Evolutionary conservation across 176 grass and related monocot species (phyloP), one percentile per base, ranked within the genome.

Genomic region (Musa itinerans): DNA sequence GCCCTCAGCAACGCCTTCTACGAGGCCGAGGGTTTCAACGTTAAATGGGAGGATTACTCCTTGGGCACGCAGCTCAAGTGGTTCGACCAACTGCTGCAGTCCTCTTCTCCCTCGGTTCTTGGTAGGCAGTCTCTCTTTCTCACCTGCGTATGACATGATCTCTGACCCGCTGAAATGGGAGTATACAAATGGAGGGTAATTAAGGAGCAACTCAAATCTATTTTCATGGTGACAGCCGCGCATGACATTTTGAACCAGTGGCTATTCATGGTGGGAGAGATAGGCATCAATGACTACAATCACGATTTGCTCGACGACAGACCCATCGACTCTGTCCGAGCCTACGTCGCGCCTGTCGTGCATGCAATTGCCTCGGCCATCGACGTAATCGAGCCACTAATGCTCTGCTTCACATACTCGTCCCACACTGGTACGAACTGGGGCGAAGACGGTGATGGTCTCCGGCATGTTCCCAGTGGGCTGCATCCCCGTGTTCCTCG

Each of bases 81-180:
- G 54, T 90, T 95, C 76, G 86, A 84, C 74, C n/a, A 82, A 10
- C 19, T 90, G 61, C n/a, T 90, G 17, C 12, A 68, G 19, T 11
- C 24, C 26, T 48, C 65, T 34, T 29, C 26, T 34, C 26, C 26
- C 26, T 29, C 22, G 2, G 14, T 15, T 68, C 65, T 29, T 29
- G 14, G 3, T 68, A 68, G 26, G 23, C 26, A 16, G n/a, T 61
- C 57, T 17, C 15, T 61, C n/a, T 61, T 14, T n/a, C 29, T 34
- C 29, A 34, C 29, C 29, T 34, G 29, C 29, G 29, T 34, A 34
- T 34, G 29, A 4, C 29, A 34, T 34, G 29, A 34, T 4, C 29
- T 34, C 29, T 34, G 29, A 34, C 29, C 29, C 29, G 4, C 29
- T 3, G 2, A 34, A 34, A 34, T 34, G 29, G 29, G 29, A 34